A percentile compares a stretch with the other conserved stretches of the same genome.
phyloP scores from a whole-genome alignment of 768 basidiomycete species.

The Lentinula guzmanii region DNA sequence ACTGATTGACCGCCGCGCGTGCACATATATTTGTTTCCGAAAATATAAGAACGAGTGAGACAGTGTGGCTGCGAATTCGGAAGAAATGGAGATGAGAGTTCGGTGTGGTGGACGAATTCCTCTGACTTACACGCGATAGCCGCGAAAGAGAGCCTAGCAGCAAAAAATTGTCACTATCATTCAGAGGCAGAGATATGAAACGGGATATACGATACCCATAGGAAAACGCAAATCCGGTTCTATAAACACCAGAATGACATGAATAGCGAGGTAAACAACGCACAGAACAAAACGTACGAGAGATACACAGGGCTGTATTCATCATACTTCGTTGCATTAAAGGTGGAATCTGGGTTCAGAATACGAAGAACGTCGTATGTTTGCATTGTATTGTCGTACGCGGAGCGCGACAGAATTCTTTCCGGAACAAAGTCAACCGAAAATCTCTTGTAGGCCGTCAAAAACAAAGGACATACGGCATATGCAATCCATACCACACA shows the following conservation, averaged over 20 bases:
- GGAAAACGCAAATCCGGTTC: slow-evolving; percentile 49
- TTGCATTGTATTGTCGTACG: slow-evolving; percentile 56
- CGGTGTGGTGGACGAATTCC: slow-evolving; percentile 3
- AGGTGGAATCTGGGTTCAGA: slow-evolving; percentile 29
- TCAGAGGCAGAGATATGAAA: background rate
- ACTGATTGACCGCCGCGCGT: slow-evolving; percentile 39
- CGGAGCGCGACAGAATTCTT: slow-evolving; percentile 40
- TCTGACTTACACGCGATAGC: slow-evolving; percentile 46
- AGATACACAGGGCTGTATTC: slow-evolving; percentile 42
- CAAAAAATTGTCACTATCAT: background rate
- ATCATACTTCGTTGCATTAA: slow-evolving; percentile 39
- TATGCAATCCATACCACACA: slow-evolving; percentile 51
- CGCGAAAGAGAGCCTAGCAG: slow-evolving; percentile 40
- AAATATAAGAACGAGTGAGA: slow-evolving; percentile 30
- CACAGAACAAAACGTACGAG: slow-evolving; percentile 26
- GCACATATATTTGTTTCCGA: slow-evolving; percentile 45
- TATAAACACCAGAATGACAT: slow-evolving; percentile 13
- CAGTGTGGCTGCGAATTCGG: background rate
- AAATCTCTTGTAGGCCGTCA: background rate
- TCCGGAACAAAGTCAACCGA: slow-evolving; percentile 18
- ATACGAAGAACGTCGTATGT: slow-evolving; percentile 38
- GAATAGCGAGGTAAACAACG: background rate
- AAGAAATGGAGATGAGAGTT: background rate
- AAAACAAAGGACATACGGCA: slow-evolving; percentile 36
- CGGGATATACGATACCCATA: slow-evolving; percentile 32